Evolutionary conservation across 2,329 filamentous ascomycete genomes (phyloP).

Genomic region (Chaetomium sp.): DNA sequence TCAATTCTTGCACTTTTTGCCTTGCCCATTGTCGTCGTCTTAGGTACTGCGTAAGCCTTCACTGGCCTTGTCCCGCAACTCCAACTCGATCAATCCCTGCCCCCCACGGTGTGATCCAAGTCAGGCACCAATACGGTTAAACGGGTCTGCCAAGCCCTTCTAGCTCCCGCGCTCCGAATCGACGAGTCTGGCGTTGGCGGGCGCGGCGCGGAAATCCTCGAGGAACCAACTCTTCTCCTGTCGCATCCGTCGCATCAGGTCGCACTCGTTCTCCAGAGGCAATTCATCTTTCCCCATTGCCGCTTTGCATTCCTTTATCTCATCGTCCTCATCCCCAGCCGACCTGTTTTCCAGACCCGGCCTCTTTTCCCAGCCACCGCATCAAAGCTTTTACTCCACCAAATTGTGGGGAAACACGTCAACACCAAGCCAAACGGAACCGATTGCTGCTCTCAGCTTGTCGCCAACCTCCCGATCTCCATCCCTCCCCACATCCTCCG

Average conservation of each 20-base stretch:
- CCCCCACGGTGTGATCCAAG: conserved; percentile 10
- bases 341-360: conserved; percentile 11
- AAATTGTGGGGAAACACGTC: conserved; percentile 1
- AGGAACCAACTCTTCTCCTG: conserved; percentile 4
- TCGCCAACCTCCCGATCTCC: conserved; percentile 10
- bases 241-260: conserved; percentile 8
- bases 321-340: background rate
- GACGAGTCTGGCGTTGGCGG: conserved; percentile 3
- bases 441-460: conserved; percentile 6
- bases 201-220: conserved; percentile 17
- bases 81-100: conserved; percentile 5
- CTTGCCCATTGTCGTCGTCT: background rate
- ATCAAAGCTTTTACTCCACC: conserved; percentile 9
- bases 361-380: conserved; percentile 15
- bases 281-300: background rate
- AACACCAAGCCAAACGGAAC: background rate
- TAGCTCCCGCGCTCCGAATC: conserved; percentile 15
- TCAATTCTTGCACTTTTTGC: background rate
- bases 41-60: no score
- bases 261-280: background rate
- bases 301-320: background rate
- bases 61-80: conserved; percentile 1
- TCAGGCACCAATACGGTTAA: conserved; percentile 21
- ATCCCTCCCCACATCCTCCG: conserved; percentile 1
- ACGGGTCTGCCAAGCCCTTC: conserved; percentile 14